A percentile compares a stretch with the other conserved stretches of the same genome.
Conservation (phyloP, 2,329 filamentous ascomycete genomes). For the Epicoccum nigrum region DNA sequence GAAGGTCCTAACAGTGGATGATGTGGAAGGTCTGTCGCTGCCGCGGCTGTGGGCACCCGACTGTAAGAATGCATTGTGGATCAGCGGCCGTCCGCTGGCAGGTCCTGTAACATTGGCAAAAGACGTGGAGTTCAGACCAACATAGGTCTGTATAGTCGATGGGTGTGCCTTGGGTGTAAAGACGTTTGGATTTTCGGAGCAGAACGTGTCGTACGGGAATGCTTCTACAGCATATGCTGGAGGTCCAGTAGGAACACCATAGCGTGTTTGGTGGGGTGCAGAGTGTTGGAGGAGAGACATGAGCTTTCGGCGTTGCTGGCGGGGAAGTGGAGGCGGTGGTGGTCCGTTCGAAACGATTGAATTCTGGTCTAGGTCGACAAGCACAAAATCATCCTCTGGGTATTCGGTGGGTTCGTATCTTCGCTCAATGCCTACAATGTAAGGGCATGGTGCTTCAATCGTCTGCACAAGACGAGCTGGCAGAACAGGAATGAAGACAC, state of each 20-base stretch:
- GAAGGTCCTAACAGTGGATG: constrained; percentile 43
- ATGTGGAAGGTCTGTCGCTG: constrained; percentile 72
- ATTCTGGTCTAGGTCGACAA: constrained; percentile 92
- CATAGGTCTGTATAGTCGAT: constrained; percentile 82
- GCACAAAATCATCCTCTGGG: constrained; percentile 92
- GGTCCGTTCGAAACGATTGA: constrained; percentile 82
- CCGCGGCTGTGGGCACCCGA: constrained; percentile 68
- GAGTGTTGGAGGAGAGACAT: constrained; percentile 86
- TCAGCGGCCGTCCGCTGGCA: constrained; percentile 62
- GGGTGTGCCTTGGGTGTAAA: constrained; percentile 74
- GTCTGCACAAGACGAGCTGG: constrained; percentile 87
- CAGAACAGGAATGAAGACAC: constrained; percentile 90
- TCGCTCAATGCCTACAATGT: constrained; percentile 94
- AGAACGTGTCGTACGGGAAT: constrained; percentile 88
- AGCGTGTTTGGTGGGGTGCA: constrained; percentile 86
- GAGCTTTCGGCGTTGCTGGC: constrained; percentile 88
- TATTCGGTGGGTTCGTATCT: constrained; percentile 85
- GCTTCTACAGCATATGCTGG: constrained; percentile 93
- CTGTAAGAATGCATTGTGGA: constrained; percentile 91
- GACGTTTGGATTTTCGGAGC: constrained; percentile 80
- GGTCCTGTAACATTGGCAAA: constrained; percentile 73
- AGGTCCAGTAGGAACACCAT: constrained; percentile 83
- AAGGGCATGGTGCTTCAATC: constrained; percentile 92
- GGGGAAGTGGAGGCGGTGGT: constrained; percentile 77
- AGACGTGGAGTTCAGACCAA: constrained; percentile 84